Evolutionary conservation across 1,139 yeast genomes (phyloP), one percentile per base, ranked within the genome.

Genomic region (Tardiomyces depauwii): DNA sequence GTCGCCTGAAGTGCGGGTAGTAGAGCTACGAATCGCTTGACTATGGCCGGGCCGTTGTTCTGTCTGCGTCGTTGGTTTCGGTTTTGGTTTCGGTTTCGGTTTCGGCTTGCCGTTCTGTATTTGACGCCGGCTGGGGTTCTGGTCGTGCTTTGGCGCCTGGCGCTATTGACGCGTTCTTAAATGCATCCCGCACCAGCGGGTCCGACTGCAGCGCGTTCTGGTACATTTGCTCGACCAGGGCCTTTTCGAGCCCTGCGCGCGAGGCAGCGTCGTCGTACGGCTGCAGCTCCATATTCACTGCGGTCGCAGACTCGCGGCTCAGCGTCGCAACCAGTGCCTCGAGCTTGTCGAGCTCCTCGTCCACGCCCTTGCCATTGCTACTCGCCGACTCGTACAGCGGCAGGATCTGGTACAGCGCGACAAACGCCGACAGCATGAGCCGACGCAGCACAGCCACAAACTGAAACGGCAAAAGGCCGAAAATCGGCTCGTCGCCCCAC

Each of bases 401-500:
- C 5, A 44, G 44, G 16, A 51, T 33, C 40, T 51, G 53, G 39
- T 50, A 47, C 38, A 51, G 40, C 9, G 50, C 53, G 18, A 49
- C 47, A 19, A 46, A 46, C n/a, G 46, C 25, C 21, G 46, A 42
- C 33, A 50, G 33, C 42, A 49, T 27, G 18, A 50, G 36, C 18
- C 50, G 45, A 25, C 53, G 49, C 39, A 49, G 30, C 12, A 57
- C 45, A 13, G 45, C 45, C 18, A 52, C 49, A 2, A 49, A 46
- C 48, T 57, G 59, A 45, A 51, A 54, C 18, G 58, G 58, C 19
- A 55, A 40, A 12, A 51, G 42, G 11, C 40, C 21, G 2, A 40
- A 27, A 27, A 46, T 23, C 18, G 42, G 49, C 41, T 48, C 45
- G 2, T 45, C 41, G 13, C 47, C 45, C 7, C 56, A 46, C 21